Evolutionary conservation across 495 filamentous ascomycete genomes (phyloP).

Genomic region (Hypoxylon intermedium): DNA sequence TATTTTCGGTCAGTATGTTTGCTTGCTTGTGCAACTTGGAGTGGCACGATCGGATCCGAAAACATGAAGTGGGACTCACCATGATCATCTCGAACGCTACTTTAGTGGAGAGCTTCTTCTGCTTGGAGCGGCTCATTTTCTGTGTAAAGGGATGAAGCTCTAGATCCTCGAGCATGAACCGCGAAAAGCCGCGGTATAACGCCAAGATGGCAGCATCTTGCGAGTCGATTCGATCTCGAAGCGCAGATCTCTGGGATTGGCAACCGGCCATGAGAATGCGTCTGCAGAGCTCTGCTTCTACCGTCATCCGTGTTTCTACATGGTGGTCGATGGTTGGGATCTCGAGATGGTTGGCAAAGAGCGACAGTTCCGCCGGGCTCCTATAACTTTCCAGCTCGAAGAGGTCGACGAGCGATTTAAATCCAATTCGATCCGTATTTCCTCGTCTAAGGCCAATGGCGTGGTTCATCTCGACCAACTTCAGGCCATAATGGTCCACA

Average conservation of each 20-base stretch:
- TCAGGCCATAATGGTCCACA: slow-evolving; percentile 45
- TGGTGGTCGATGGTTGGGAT: slow-evolving; percentile 38
- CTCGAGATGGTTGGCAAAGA: slow-evolving; percentile 12
- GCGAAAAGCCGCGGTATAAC: slow-evolving; percentile 53
- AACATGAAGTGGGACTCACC: slow-evolving; percentile 18
- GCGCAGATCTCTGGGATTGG: slow-evolving; percentile 29
- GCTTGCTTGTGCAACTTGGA: background rate
- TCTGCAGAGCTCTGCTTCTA: slow-evolving; percentile 48
- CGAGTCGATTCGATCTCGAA: slow-evolving; percentile 46
- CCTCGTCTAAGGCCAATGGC: slow-evolving; percentile 25
- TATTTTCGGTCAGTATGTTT: slow-evolving; percentile 3
- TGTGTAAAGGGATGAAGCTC: slow-evolving; percentile 39
- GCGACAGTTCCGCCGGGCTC: background rate
- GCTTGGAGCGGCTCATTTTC: slow-evolving; percentile 35
- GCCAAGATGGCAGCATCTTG: slow-evolving; percentile 45
- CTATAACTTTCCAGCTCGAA: slow-evolving; percentile 27
- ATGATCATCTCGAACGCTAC: slow-evolving; percentile 48
- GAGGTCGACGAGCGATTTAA: slow-evolving; percentile 41
- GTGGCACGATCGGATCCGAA: background rate
- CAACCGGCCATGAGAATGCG: slow-evolving; percentile 47
- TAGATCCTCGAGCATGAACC: slow-evolving; percentile 58
- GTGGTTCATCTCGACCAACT: slow-evolving; percentile 44
- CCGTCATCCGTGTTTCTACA: slow-evolving; percentile 41
- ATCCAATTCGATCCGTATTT: slow-evolving; percentile 27
- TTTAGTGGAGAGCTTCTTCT: slow-evolving; percentile 46